These are phyloP conservation scores for Neoboletus subvelutipes DNA, from an alignment of 768 basidiomycete genomes.

Conservation along the genomic window DNA sequence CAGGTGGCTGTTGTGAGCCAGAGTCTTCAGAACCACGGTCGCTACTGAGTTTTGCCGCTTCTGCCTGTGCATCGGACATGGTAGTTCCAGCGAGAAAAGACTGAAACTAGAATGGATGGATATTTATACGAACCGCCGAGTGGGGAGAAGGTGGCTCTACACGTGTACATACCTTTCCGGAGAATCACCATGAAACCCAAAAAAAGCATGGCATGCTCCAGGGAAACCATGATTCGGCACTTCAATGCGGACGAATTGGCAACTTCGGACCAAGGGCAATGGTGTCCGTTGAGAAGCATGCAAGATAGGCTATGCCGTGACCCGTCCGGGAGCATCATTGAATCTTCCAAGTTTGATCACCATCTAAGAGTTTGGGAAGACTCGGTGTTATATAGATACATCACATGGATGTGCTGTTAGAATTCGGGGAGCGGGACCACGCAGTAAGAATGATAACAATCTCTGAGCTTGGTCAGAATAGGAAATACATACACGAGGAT, in stretches of 20 bases:
- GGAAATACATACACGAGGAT: too few relatives aligned
- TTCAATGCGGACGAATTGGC: neutral
- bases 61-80: slow-evolving; percentile 24
- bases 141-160: neutral
- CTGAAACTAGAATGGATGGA: neutral
- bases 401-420: neutral
- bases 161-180: neutral
- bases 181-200: neutral
- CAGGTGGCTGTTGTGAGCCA: slow-evolving; percentile 14
- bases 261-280: neutral
- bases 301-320: neutral
- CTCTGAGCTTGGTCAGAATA: too few relatives aligned
- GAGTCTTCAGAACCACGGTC: slow-evolving; percentile 21
- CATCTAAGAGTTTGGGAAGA: neutral
- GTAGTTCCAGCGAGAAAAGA: neutral
- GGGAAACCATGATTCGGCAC: too few relatives aligned
- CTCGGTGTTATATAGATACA: neutral
- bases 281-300: neutral
- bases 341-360: too few relatives aligned
- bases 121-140: slow-evolving; percentile 2
- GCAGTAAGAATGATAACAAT: too few relatives aligned
- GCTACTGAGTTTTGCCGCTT: slow-evolving; percentile 19
- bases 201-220: neutral
- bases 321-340: neutral
- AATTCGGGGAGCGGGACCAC: too few relatives aligned